A percentile compares a stretch with the other conserved stretches of the same genome.
Conservation (phyloP, 148 eudicot species). For the Dianthus caryophyllus region DNA sequence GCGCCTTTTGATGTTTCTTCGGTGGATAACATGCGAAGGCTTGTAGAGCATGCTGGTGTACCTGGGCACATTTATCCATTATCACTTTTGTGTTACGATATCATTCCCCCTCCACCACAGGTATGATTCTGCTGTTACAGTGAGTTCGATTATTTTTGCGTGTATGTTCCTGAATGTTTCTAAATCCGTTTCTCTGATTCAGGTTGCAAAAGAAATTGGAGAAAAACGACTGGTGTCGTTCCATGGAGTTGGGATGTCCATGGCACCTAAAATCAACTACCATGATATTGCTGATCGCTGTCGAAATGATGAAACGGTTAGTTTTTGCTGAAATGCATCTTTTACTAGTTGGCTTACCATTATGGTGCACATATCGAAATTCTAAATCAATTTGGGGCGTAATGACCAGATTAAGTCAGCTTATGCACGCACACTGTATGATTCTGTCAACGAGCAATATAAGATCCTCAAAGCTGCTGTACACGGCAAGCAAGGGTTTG, state of each 20-base stretch:
- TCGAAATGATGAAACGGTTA: slow-evolving; percentile 63
- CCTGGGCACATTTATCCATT: slow-evolving; percentile 89
- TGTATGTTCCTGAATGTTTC: background rate
- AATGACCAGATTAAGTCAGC: slow-evolving; percentile 54
- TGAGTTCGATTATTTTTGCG: slow-evolving; percentile 1
- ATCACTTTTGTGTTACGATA: slow-evolving; percentile 71
- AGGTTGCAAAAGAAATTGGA: slow-evolving; percentile 97
- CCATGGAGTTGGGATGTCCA: slow-evolving; percentile 82
- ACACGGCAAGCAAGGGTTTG: slow-evolving; percentile 63
- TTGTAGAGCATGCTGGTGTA: slow-evolving; percentile 73
- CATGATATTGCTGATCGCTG: slow-evolving; percentile 41
- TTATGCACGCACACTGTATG: slow-evolving; percentile 47
- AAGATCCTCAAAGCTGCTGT: slow-evolving; percentile 58
- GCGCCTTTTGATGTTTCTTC: slow-evolving; percentile 84
- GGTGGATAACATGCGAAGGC: slow-evolving; percentile 95
- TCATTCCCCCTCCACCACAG: slow-evolving; percentile 96
- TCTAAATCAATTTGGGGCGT: background rate
- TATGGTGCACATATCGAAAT: background rate
- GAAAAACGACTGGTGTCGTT: slow-evolving; percentile 76
- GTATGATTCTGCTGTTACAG: slow-evolving; percentile 33
- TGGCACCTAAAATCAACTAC: slow-evolving; percentile 51
- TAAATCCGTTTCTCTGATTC: slow-evolving; percentile 13
- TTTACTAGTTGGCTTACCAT: background rate
- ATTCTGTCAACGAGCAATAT: slow-evolving; percentile 70
- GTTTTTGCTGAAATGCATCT: slow-evolving; percentile 12